Conservation (phyloP, 768 basidiomycete species). For the Rhodotorula toruloides region DNA sequence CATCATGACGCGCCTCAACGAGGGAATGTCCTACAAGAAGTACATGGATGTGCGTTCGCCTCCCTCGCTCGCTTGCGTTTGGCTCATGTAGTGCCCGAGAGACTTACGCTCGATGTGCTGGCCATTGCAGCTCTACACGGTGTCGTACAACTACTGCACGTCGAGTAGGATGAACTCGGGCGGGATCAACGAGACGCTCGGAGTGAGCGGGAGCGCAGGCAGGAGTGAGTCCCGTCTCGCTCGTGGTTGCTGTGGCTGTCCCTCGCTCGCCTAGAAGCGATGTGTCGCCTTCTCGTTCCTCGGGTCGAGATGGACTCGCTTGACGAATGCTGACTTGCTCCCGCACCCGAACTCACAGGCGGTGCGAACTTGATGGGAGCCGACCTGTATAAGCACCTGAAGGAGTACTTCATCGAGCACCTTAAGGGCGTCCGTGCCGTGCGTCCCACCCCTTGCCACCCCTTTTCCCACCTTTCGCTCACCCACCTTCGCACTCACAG, state of each 20-base stretch:
- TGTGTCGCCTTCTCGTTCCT: too few relatives aligned
- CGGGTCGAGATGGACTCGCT: not conserved
- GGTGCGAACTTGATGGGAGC: constrained; percentile 96
- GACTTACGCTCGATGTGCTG: not conserved
- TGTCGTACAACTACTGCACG: constrained; percentile 97
- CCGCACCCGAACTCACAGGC: constrained; percentile 28
- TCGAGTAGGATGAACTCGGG: constrained; percentile 55
- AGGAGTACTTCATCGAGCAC: constrained; percentile 80
- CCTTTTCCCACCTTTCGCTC: not conserved
- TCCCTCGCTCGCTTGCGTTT: not conserved
- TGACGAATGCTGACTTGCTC: not conserved
- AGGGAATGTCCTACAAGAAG: constrained; percentile 43
- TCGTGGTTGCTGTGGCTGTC: not conserved
- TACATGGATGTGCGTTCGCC: constrained; percentile 40
- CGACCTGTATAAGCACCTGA: constrained; percentile 92
- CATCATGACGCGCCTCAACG: constrained; percentile 41
- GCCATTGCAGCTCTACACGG: constrained; percentile 61
- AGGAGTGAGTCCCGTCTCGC: constrained; percentile 22
- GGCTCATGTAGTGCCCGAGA: too few relatives aligned
- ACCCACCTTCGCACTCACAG: constrained; percentile 52
- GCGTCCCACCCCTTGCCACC: not conserved
- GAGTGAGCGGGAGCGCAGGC: constrained; percentile 14
- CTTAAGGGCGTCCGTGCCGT: constrained; percentile 64
- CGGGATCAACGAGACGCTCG: constrained; percentile 43
- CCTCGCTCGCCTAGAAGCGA: not conserved